Evolutionary conservation across 2,329 filamentous ascomycete genomes (phyloP).

Genomic region (Rutstroemia sp.): DNA sequence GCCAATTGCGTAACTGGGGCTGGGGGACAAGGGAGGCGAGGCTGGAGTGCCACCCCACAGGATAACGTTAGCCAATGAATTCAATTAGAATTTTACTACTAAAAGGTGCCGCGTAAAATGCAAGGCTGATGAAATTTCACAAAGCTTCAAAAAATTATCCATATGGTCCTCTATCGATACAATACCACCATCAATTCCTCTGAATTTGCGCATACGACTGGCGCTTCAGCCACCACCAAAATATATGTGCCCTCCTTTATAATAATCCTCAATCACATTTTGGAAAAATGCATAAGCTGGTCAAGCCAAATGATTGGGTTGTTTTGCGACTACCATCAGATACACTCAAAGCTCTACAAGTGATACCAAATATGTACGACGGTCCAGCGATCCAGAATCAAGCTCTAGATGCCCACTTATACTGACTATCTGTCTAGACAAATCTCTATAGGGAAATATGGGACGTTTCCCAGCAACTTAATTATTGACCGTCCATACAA

Average conservation of each 20-base stretch:
- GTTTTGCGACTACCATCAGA: slow-evolving; percentile 53
- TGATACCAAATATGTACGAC: slow-evolving; percentile 52
- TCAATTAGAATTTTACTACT: no score
- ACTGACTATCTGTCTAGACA: slow-evolving; percentile 45
- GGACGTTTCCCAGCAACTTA: slow-evolving; percentile 80
- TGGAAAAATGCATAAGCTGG: slow-evolving; percentile 30
- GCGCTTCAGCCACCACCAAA: no score
- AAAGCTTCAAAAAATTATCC: no score
- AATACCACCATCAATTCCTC: no score
- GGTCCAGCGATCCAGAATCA: slow-evolving; percentile 17
- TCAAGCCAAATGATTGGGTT: slow-evolving; percentile 54
- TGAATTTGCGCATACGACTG: no score
- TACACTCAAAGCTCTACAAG: slow-evolving; percentile 48
- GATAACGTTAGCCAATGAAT: no score
- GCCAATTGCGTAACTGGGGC: no score
- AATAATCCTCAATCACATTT: background rate
- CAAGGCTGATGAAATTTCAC: no score
- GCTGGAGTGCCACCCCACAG: no score
- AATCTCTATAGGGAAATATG: slow-evolving; percentile 88
- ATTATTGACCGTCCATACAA: slow-evolving; percentile 88
- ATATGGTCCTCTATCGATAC: no score
- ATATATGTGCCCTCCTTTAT: background rate
- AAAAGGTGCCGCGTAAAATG: no score
- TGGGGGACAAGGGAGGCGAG: no score
- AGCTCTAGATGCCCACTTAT: slow-evolving; percentile 5